A percentile compares a stretch with the other conserved stretches of the same genome.
Conservation (phyloP, 2,329 filamentous ascomycete species). For the Pseudogymnoascus sp. region DNA sequence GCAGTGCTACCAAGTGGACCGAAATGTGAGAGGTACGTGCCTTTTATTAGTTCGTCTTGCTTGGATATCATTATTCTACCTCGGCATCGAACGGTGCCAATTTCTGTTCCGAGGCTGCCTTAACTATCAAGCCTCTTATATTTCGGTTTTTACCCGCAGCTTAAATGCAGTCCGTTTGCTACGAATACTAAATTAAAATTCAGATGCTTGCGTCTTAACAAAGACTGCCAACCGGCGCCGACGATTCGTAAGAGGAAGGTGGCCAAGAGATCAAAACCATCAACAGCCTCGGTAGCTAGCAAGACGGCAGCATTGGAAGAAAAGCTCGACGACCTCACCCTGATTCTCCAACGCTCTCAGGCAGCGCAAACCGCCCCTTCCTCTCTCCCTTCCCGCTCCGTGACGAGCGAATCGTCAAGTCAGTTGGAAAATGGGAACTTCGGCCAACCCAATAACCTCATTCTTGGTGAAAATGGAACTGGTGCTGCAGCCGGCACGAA, state of each 20-base stretch:
- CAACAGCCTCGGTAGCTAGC: neutral
- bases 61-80: neutral
- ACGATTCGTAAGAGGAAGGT: conserved; percentile 12
- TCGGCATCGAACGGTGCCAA: neutral
- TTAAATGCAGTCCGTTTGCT: neutral
- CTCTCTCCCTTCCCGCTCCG: neutral
- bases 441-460: neutral
- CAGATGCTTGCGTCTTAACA: conserved; percentile 15
- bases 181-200: neutral
- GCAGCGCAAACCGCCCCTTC: neutral
- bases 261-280: conserved; percentile 11
- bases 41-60: conserved; percentile 2
- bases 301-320: conserved; percentile 17
- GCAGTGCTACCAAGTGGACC: neutral
- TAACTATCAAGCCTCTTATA: neutral
- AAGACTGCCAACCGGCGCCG: conserved; percentile 14
- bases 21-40: conserved; percentile 14
- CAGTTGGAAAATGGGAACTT: neutral
- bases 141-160: neutral
- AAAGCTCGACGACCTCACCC: conserved; percentile 17
- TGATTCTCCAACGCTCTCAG: conserved; percentile 15
- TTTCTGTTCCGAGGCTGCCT: neutral
- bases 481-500: neutral
- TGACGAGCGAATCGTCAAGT: neutral
- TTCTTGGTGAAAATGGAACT: neutral